Evolutionary conservation across 2,329 filamentous ascomycete genomes (phyloP), one percentile per base, ranked within the genome.

Genomic region (Ascochyta pisi): DNA sequence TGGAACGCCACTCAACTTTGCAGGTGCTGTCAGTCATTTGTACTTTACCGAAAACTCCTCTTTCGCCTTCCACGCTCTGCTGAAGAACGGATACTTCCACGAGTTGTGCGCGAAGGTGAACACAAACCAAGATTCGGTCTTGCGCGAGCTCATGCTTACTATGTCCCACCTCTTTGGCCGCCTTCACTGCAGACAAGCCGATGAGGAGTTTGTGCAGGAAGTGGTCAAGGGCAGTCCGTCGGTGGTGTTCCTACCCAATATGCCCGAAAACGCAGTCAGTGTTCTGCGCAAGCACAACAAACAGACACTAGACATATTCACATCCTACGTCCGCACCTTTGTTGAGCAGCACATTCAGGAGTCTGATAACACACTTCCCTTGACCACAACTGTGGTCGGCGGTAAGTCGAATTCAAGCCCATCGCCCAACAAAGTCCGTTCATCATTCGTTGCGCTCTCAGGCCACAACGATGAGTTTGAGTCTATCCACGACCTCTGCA

Each of bases 11-110:
- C 75, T 92, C 12, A 90, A 93, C 69, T 91, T 93, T 68, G 84
- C 90, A 0, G 86, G 86, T 0, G 80, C 86, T 3, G 83, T 92
- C 0, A 84, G 86, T 0, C 89, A 92, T 73, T 76, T 94, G 1
- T 92, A 92, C 76, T 92, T 87, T 65, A 89, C 88, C 0, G 89
- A 92, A 64, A 91, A 89, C 64, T 85, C 87, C 0, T 86, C 85
- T 5, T 92, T 93, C 68, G 89, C 89, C 0, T 91, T 93, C 74
- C 90, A 93, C 68, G 85, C 89, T 1, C 78, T 94, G 9, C 76
- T 94, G 1, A 88, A 86, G 55, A 84, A 83, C 3, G 89, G 89
- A 0, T 92, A 89, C 67, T 89, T 93, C 69, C 82, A 86, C 60
- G 73, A 79, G 22, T 74, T 93, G 0, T 91, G 89, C 67, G 79